Percentiles rank a stretch among this genome's conserved stretches.
phyloP scores from a whole-genome alignment of 2,329 filamentous ascomycete genomes.

The Didymosphaeria variabile region DNA sequence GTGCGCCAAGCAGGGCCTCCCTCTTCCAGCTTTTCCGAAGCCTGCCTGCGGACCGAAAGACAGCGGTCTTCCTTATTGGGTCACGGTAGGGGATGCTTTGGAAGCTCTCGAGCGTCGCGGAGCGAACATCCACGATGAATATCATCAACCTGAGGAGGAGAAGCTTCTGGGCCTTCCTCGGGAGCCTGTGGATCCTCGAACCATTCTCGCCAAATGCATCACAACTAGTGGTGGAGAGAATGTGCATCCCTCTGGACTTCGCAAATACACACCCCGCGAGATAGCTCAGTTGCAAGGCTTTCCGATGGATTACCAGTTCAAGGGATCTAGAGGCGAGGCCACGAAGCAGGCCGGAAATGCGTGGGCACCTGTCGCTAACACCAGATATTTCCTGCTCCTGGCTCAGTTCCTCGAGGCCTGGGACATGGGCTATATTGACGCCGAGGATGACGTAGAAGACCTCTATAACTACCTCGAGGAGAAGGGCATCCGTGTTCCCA shows the following conservation, averaged over 20 bases:
- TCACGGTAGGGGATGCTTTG: slow-evolving; percentile 34
- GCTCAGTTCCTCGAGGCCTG: slow-evolving; percentile 34
- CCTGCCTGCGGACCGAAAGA: slow-evolving; percentile 31
- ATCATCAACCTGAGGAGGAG: slow-evolving; percentile 28
- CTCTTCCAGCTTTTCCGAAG: slow-evolving; percentile 42
- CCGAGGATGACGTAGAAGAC: slow-evolving; percentile 35
- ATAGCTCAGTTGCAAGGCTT: slow-evolving; percentile 31
- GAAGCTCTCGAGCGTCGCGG: slow-evolving; percentile 17
- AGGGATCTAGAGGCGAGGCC: slow-evolving; percentile 18
- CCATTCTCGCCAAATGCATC: slow-evolving; percentile 24
- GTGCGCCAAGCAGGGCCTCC: slow-evolving; percentile 32
- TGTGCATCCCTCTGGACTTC: slow-evolving; percentile 25
- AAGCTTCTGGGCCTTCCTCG: slow-evolving; percentile 9
- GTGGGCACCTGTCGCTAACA: slow-evolving; percentile 29
- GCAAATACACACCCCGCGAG: slow-evolving; percentile 33
- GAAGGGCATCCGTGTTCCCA: slow-evolving; percentile 20
- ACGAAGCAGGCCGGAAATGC: slow-evolving; percentile 36
- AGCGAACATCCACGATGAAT: background rate
- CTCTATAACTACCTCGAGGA: slow-evolving; percentile 19
- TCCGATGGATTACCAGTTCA: slow-evolving; percentile 20
- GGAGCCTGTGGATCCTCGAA: slow-evolving; percentile 19
- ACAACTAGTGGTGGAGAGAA: slow-evolving; percentile 28
- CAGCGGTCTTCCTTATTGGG: slow-evolving; percentile 31
- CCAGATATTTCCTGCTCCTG: slow-evolving; percentile 13
- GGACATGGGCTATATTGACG: slow-evolving; percentile 33